A percentile compares a stretch with the other conserved stretches of the same genome.
These are phyloP conservation scores for Achlya hypogyna DNA, from an alignment of 352 stramenopile genomes.

Conservation along the genomic window DNA sequence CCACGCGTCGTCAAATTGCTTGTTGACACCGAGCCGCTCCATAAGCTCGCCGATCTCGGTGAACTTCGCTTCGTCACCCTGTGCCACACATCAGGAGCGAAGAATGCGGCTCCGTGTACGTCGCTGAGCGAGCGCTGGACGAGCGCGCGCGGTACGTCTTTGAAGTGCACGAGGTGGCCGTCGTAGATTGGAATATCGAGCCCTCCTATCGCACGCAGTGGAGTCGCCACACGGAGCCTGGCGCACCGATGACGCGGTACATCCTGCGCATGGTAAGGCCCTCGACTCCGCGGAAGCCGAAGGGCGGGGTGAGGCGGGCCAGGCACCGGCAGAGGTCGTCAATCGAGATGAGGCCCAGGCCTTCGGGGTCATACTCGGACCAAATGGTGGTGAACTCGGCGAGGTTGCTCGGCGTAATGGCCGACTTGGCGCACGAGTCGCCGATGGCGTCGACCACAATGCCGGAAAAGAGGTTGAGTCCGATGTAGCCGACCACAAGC, in stretches of 20 bases:
- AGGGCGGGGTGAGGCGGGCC: constrained; percentile 58
- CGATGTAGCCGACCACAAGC: constrained; percentile 88
- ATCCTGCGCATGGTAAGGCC: not conserved
- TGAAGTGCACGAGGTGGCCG: constrained; percentile 72
- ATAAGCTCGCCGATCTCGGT: not conserved
- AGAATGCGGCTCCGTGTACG: not conserved
- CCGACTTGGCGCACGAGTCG: constrained; percentile 67
- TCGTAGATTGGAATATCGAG: constrained; percentile 73
- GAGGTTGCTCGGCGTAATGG: constrained; percentile 79
- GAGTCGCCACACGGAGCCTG: constrained; percentile 21
- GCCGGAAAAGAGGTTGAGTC: constrained; percentile 81
- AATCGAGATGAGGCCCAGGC: constrained; percentile 70
- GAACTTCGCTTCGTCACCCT: constrained; percentile 11
- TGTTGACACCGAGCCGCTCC: constrained; percentile 5
- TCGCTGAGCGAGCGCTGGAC: constrained; percentile 25
- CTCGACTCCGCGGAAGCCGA: constrained; percentile 43
- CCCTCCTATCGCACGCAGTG: constrained; percentile 25
- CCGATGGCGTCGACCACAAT: constrained; percentile 91
- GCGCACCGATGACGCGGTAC: constrained; percentile 18
- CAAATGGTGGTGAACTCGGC: constrained; percentile 85
- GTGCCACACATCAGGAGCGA: no score
- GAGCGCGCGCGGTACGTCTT: constrained; percentile 70
- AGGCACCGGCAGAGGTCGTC: constrained; percentile 68
- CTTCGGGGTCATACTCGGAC: constrained; percentile 81
- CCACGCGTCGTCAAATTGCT: constrained; percentile 12